Base-by-base conservation (phyloP, 805 yeast genomes). In the Yarrowia hollandica region DNA sequence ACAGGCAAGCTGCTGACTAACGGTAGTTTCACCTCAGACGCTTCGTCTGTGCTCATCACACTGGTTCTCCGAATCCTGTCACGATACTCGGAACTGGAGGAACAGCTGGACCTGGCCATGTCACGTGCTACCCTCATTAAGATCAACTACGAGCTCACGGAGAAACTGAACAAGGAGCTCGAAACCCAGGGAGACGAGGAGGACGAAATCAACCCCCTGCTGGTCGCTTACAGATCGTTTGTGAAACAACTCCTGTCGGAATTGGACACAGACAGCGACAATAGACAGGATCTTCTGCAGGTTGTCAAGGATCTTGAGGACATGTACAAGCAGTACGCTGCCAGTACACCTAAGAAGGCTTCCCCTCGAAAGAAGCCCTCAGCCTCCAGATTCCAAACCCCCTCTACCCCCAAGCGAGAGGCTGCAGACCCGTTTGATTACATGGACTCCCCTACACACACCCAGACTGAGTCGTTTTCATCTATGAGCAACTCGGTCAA, bases 131-230 rank as follows among this genome's bases (percentile, higher is more conserved):
- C 68, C 9, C 61, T 70, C 34, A 63, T 70, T 44, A 67, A 67
- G 39, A 69, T 70, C 46, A 65, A 69, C 62, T 64, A 64, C 50
- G 72, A 70, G 58, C 62, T 70, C 19, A 60, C 63, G 11, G 65
- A 48, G 26, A 48, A 62, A 16, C 31, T 37, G 59, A 23, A 26
- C 50, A 34, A 23, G 28, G 39, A 44, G 28, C 41, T 55, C 34
- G 39, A 56, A 7, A 42, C 30, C 21, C 23, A 21, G 19, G 50
- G 25, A 23, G 50, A 35, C 6, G 31, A 35, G 12, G 55, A 48
- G 22, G 44, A 37, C 19, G 44, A 52, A 14, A 5, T 52, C 19
- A 52, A 52, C 58, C 62, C 67, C 12, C 59, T 64, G 6, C 62
- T 64, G 1, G 61, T 57, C 39, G 63, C 62, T 35, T 64, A 64